Evolutionary conservation across 306 rosid species (phyloP).

Genomic region (Fragaria ananassa): DNA sequence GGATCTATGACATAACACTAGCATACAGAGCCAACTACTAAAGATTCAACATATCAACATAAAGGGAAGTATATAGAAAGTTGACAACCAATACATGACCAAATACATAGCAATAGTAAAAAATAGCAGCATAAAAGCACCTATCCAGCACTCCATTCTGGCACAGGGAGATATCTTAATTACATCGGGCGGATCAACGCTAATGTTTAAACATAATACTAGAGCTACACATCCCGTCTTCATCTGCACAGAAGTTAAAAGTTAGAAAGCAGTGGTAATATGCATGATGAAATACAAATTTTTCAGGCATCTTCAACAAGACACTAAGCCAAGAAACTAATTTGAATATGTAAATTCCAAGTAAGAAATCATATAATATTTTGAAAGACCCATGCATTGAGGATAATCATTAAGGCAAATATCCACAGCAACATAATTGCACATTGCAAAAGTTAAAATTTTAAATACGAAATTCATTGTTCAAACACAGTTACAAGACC

Average conservation of each 20-base stretch:
- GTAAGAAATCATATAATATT: not conserved
- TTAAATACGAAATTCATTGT: not conserved
- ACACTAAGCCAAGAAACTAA: slow-evolving; percentile 14
- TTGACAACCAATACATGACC: slow-evolving; percentile 15
- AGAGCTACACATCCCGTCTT: slow-evolving; percentile 99
- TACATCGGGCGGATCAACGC: slow-evolving; percentile 97
- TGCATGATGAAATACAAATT: slow-evolving; percentile 5
- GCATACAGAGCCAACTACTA: not conserved
- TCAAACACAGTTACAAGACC: not conserved
- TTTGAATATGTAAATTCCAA: not conserved
- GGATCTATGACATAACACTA: not conserved
- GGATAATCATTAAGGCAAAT: not conserved
- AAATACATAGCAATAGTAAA: slow-evolving; percentile 14
- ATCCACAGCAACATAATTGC: not conserved
- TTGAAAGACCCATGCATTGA: not conserved
- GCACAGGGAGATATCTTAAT: slow-evolving; percentile 99
- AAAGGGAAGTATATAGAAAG: not conserved
- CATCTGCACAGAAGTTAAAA: slow-evolving; percentile 70
- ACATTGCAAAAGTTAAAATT: not conserved
- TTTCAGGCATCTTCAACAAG: slow-evolving; percentile 19
- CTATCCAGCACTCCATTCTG: slow-evolving; percentile 99
- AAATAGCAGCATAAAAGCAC: slow-evolving; percentile 49
- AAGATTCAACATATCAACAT: slow-evolving; percentile 6
- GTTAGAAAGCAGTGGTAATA: slow-evolving; percentile 41
- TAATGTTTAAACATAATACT: slow-evolving; percentile 92